Base-by-base conservation (phyloP, 306 rosid genomes). In the Chamaecrista fasciculata region DNA sequence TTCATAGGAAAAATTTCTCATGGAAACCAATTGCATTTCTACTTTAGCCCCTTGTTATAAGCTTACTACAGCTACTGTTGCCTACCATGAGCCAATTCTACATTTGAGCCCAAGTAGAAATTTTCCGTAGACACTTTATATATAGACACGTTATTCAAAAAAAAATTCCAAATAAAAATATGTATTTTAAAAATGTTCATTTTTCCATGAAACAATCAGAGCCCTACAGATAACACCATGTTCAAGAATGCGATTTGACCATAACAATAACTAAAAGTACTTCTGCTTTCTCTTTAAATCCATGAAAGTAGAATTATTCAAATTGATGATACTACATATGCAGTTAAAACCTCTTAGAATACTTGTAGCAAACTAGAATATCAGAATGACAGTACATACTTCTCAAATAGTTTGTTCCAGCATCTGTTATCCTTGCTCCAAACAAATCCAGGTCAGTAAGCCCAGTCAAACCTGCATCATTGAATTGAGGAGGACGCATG, bases 361-460 rank as follows among this genome's bases (percentile, higher is more conserved):
- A 42, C 34, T 50, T 20, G 37, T 14, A 18, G 20, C 70, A 50
- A 33, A 33, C 36, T 33, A 33, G 36, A 33, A 51, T 40, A 57
- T 33, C 16, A 67, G 16, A 7, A 47, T 19, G 44, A 67, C n/a
- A 59, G 63, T 63, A 62, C 94, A 42, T 90, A 94, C 98, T 84
- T 73, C 71, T 86, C 76, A 94, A 78, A 81, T 83, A 70, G 65
- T 76, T 80, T 51, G 95, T 90, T 82, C 98, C 98, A 33, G 80
- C 67, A 70, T 94, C 98, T 33, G 97, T 82, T 69, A 94, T 88
- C 55, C 81, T 91, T 48, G 98, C 98, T 46, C 97, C 97, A 56
- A 94, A 94, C 61, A 94, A 91, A 86, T 94, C 98, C 69, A 94
- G 85, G 72, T 90, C 96, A 9, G 86, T 88, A 75, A 94, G 90